phyloP scores from a whole-genome alignment of 2,329 filamentous ascomycete genomes.

The Aphanoascus verrucosus region DNA sequence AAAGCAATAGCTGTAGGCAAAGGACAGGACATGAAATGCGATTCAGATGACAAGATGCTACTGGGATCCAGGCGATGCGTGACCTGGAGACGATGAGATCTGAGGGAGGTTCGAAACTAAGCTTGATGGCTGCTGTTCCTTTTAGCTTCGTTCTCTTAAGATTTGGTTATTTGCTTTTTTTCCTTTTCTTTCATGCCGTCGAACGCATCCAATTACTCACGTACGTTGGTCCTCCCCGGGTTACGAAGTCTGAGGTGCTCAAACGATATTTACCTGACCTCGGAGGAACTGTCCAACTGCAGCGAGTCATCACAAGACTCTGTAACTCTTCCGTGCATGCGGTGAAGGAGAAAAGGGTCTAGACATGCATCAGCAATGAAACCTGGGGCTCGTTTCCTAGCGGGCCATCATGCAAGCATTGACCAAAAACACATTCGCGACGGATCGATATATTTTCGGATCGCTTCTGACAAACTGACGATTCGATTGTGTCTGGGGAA shows the following conservation, averaged over 20 bases:
- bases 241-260: too few species aligned
- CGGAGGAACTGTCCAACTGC: too few species aligned
- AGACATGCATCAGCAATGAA: slow-evolving; percentile 8
- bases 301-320: neutral
- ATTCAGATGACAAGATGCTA: too few species aligned
- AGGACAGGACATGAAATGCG: neutral
- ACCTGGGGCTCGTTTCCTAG: slow-evolving; percentile 6
- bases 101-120: slow-evolving; percentile 4
- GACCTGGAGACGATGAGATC: neutral
- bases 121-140: neutral
- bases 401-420: neutral
- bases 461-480: neutral
- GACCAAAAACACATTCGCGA: neutral
- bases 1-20: neutral
- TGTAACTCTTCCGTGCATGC: neutral
- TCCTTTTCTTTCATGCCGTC: slow-evolving; percentile 1
- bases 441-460: neutral
- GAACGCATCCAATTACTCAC: neutral
- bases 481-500: neutral
- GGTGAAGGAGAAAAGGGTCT: neutral
- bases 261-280: too few species aligned
- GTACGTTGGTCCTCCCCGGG: too few species aligned
- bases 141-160: neutral
- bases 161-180: neutral
- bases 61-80: too few species aligned